phyloP scores from a whole-genome alignment of 768 basidiomycete genomes.

The Vishniacozyma victoriae region DNA sequence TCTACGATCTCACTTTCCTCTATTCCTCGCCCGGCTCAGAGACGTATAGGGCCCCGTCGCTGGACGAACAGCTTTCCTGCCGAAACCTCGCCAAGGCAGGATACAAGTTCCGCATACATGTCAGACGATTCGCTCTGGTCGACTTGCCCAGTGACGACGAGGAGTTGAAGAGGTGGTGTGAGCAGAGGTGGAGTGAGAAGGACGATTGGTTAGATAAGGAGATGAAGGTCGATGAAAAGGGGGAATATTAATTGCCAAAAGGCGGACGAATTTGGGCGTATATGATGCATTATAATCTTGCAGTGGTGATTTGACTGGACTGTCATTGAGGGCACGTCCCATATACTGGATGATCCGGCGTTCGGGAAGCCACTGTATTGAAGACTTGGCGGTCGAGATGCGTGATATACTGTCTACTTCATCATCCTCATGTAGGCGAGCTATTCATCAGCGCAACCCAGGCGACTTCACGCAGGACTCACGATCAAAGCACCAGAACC shows the following conservation, averaged over 20 bases:
- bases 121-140: conserved; percentile 13
- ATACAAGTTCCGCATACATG: conserved; percentile 23
- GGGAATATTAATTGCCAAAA: too few species aligned
- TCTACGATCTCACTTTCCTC: conserved; percentile 30
- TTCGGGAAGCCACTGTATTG: too few species aligned
- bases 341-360: too few species aligned
- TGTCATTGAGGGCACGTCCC: too few species aligned
- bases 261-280: too few species aligned
- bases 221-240: neutral
- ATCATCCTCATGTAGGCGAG: conserved; percentile 42
- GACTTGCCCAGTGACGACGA: conserved; percentile 22
- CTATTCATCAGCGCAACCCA: conserved; percentile 8
- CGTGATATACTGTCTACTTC: too few species aligned
- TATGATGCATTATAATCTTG: too few species aligned
- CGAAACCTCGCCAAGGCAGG: conserved; percentile 20
- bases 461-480: conserved; percentile 6
- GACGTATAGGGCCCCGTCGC: conserved; percentile 8
- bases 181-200: conserved; percentile 22
- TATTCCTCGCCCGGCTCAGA: conserved; percentile 15
- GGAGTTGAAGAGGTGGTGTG: conserved; percentile 22
- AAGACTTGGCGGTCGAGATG: too few species aligned
- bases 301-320: too few species aligned
- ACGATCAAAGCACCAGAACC: conserved; percentile 48
- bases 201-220: conserved; percentile 8
- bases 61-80: conserved; percentile 15